A percentile compares a stretch with the other conserved stretches of the same genome.
These are phyloP conservation scores for Neurospora sp. DNA, from an alignment of 495 filamentous ascomycete species.

Conservation along the genomic window DNA sequence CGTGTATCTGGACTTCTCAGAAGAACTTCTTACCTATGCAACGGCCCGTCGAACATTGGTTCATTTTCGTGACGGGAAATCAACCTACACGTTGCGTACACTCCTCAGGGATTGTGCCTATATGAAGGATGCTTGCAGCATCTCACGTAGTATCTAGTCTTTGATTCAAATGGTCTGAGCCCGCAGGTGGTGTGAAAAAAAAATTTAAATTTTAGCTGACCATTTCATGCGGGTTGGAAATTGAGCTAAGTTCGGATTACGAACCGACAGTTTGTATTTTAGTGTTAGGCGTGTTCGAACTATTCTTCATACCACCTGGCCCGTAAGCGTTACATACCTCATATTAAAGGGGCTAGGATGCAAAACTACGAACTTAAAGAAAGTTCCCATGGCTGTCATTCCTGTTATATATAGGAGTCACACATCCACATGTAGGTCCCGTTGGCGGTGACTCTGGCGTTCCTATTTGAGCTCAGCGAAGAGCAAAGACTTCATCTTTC, in stretches of 20 bases:
- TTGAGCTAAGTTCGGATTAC: too few relatives aligned
- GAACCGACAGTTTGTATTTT: too few relatives aligned
- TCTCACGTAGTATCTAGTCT: neutral
- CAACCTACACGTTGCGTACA: neutral
- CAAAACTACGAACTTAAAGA: neutral
- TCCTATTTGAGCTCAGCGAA: neutral
- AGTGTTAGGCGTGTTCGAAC: too few relatives aligned
- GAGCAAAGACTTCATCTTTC: neutral
- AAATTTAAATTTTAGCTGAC: too few relatives aligned
- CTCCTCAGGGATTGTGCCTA: too few relatives aligned
- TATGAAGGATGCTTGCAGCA: neutral
- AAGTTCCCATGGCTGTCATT: neutral
- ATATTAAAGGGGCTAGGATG: neutral
- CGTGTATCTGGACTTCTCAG: too few relatives aligned
- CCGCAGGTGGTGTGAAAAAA: too few relatives aligned
- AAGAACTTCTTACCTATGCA: neutral
- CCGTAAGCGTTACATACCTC: neutral
- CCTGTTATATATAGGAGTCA: neutral
- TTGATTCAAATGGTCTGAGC: too few relatives aligned
- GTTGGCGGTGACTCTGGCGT: neutral
- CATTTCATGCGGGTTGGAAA: too few relatives aligned
- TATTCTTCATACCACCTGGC: too few relatives aligned
- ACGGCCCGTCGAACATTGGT: neutral
- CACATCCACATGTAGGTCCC: neutral
- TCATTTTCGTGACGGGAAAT: neutral